Percentiles rank a stretch among this genome's conserved stretches.
Evolutionary conservation across 2,329 filamentous ascomycete genomes (phyloP).

Genomic region (Colletotrichum cuscutae): DNA sequence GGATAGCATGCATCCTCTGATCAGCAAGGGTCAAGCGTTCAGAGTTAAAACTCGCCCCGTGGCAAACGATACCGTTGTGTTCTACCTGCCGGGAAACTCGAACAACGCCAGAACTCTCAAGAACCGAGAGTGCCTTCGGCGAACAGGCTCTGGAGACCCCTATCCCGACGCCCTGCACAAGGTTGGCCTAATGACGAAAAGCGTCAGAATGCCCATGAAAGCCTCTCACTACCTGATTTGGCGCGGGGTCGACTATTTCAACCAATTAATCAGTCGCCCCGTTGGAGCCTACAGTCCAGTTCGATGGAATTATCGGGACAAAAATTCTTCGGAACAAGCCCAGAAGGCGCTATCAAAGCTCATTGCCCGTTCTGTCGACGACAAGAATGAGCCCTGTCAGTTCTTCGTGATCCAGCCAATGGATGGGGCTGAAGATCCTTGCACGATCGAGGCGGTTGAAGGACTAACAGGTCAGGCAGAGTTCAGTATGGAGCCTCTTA

Average conservation of each 20-base stretch:
- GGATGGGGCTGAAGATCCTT: background rate
- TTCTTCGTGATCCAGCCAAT: constrained; percentile 33
- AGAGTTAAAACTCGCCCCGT: background rate
- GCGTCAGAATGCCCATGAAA: background rate
- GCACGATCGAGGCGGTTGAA: background rate
- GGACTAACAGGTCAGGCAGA: background rate
- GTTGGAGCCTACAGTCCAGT: background rate
- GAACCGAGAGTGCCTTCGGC: constrained; percentile 4
- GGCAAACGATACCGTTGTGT: constrained; percentile 5
- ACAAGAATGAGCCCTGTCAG: constrained; percentile 6
- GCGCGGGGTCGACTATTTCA: constrained; percentile 33
- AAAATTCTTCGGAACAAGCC: background rate
- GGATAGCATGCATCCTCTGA: constrained; percentile 3
- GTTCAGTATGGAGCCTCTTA: background rate
- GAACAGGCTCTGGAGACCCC: background rate
- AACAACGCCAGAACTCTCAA: background rate
- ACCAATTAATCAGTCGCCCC: background rate
- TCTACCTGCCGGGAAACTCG: constrained; percentile 24
- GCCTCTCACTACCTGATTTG: constrained; percentile 19
- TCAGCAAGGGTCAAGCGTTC: background rate
- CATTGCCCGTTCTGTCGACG: constrained; percentile 3
- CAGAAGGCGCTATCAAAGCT: constrained; percentile 19
- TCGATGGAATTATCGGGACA: background rate
- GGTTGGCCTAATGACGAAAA: background rate
- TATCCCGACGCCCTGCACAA: constrained; percentile 16